A percentile compares a stretch with the other conserved stretches of the same genome.
These are phyloP conservation scores for Carex parvula DNA, from an alignment of 176 grass and related monocot species.

Conservation along the genomic window DNA sequence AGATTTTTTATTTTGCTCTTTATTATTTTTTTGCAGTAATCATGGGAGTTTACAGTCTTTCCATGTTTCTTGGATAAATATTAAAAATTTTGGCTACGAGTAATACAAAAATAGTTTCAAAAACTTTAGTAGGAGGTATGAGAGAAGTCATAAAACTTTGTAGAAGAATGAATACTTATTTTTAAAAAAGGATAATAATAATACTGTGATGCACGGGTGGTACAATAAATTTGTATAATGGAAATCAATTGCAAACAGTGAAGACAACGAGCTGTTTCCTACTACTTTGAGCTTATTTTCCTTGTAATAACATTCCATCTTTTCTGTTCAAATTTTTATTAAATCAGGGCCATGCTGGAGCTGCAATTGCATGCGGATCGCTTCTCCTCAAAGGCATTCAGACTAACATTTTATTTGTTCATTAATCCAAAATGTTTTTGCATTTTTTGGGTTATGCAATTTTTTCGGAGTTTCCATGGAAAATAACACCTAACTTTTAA, in stretches of 20 bases:
- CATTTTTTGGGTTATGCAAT: not conserved
- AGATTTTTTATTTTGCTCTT: not conserved
- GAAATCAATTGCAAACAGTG: not conserved
- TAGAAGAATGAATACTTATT: not conserved
- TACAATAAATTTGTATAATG: not conserved
- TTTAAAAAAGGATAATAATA: not conserved
- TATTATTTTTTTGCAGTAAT: not conserved
- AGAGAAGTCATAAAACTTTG: not conserved
- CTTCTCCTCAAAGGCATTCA: conserved; percentile 79
- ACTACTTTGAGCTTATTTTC: not conserved
- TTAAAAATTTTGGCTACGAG: not conserved
- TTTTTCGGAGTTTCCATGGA: not conserved
- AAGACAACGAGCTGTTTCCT: not conserved
- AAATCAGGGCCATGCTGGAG: conserved; percentile 79
- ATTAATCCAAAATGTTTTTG: not conserved
- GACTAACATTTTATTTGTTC: conserved; percentile 16
- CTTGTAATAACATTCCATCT: not conserved
- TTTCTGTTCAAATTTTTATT: not conserved
- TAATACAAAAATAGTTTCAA: not conserved
- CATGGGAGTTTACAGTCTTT: not conserved
- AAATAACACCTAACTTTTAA: not conserved
- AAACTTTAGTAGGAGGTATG: not conserved
- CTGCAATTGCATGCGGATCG: conserved; percentile 89
- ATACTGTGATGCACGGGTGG: not conserved
- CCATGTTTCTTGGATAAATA: not conserved